Evolutionary conservation across 1,284 basidiomycete genomes (phyloP), one percentile per base, ranked within the genome.

Genomic region (Agaricales sp.): DNA sequence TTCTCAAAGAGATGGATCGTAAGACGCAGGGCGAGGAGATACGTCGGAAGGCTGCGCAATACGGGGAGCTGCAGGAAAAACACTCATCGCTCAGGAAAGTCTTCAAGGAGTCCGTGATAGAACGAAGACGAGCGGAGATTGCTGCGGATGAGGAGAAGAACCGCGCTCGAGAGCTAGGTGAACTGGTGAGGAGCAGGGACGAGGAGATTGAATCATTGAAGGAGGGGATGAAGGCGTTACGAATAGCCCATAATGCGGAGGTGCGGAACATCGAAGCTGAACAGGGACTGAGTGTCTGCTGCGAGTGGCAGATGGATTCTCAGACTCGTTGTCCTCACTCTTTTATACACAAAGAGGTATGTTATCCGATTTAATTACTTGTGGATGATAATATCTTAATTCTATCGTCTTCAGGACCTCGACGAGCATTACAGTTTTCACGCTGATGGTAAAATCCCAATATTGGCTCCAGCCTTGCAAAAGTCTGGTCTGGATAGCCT

Each of bases 311-410:
- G 30, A n/a, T 35, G 11, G n/a, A n/a, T 8, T n/a, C 8, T 8
- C 11, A n/a, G 30, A n/a, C 8, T 8, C 8, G 30, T 8, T 35
- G 30, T 35, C 30, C 51, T 49, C 49, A 52, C 35, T 48, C 8
- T 20, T 46, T 46, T 22, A 13, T 14, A 8, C 41, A 43, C 12
- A 8, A 21, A 21, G 41, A 43, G 20, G 41, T 6, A 23, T 4
- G 6, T 51, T 45, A n/a, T n/a, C n/a, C n/a, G n/a, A n/a, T n/a
- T n/a, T n/a, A 35, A 58, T 53, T 41, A 57, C 58, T 51, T 54
- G 52, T 43, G 11, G n/a, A 11, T 35, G 30, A 35, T 8, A 35
- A n/a, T 8, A n/a, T 11, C n/a, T 35, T n/a, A 35, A 35, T 8
- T n/a, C n/a, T 8, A 35, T n/a, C 8, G 30, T 35, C n/a, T 35